A percentile compares a stretch with the other conserved stretches of the same genome.
Evolutionary conservation across 495 filamentous ascomycete genomes (phyloP).

Genomic region (Hapsidospora chrysogenum): DNA sequence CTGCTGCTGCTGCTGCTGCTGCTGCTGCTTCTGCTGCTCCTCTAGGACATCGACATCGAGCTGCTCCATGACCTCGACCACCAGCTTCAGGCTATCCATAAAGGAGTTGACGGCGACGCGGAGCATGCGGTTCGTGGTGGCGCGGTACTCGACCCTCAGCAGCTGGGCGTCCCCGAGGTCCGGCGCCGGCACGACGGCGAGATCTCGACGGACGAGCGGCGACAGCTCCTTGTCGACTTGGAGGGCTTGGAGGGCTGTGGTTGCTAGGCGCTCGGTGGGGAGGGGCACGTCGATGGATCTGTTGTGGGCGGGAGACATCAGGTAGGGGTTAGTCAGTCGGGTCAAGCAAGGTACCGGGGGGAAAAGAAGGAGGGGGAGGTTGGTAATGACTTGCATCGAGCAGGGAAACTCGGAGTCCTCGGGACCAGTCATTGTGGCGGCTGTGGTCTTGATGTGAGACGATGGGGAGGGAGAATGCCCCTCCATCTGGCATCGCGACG

Average conservation of each 20-base stretch:
- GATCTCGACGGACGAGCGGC: constrained; percentile 53
- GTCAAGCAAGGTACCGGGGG: neutral
- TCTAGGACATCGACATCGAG: constrained; percentile 73
- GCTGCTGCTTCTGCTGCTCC: too few species aligned
- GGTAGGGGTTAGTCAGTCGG: neutral
- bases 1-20: too few species aligned
- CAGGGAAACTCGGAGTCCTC: constrained; percentile 52
- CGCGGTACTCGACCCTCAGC: constrained; percentile 62
- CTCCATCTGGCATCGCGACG: too few species aligned
- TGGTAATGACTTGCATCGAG: too few species aligned
- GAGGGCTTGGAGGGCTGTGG: constrained; percentile 56
- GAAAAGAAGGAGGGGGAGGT: constrained; percentile 1
- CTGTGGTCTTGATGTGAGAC: constrained; percentile 3
- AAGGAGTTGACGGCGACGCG: constrained; percentile 97
- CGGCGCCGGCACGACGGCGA: constrained; percentile 31
- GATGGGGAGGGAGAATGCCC: too few species aligned
- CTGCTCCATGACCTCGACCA: constrained; percentile 75
- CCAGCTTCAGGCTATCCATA: constrained; percentile 73
- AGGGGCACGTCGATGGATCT: constrained; percentile 74
- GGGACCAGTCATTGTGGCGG: constrained; percentile 7
- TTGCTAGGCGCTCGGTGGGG: constrained; percentile 64
- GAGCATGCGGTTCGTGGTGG: constrained; percentile 90
- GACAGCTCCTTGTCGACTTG: constrained; percentile 84
- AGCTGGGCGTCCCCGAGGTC: constrained; percentile 33
- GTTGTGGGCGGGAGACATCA: constrained; percentile 5